Conservation (phyloP, 2,329 filamentous ascomycete species). For the Truncatella angustata region DNA sequence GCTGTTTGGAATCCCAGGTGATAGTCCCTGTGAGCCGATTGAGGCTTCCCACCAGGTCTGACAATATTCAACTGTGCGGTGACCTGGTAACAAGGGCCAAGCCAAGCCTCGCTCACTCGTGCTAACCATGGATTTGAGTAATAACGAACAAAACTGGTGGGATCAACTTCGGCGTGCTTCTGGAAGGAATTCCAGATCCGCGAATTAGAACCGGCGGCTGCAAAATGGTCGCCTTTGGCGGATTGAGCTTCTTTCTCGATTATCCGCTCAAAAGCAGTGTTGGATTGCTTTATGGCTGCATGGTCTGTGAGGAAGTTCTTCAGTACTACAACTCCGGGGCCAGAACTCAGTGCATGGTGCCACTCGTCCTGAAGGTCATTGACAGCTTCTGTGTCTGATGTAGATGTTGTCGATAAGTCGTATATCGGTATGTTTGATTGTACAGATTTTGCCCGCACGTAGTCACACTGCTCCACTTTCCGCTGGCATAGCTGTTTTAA, state of each 20-base stretch:
- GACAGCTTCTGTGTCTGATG: slow-evolving; percentile 12
- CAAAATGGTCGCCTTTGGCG: slow-evolving; percentile 59
- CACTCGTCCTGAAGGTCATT: slow-evolving; percentile 56
- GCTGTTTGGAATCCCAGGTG: slow-evolving; percentile 61
- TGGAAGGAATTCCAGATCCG: slow-evolving; percentile 67
- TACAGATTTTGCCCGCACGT: slow-evolving; percentile 12
- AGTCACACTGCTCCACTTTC: slow-evolving; percentile 7
- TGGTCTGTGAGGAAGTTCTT: slow-evolving; percentile 47
- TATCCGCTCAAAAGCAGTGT: slow-evolving; percentile 45
- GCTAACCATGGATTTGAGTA: slow-evolving; percentile 60
- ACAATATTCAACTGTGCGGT: slow-evolving; percentile 65
- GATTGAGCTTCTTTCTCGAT: slow-evolving; percentile 36
- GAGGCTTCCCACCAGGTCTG: slow-evolving; percentile 54
- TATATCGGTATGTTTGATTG: slow-evolving; percentile 16
- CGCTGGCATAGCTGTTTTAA: slow-evolving; percentile 12
- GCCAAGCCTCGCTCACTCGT: slow-evolving; percentile 52
- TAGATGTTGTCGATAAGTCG: slow-evolving; percentile 25
- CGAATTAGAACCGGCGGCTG: slow-evolving; percentile 51
- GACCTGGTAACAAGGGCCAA: slow-evolving; percentile 58
- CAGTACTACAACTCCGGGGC: slow-evolving; percentile 60
- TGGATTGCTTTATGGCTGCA: slow-evolving; percentile 42
- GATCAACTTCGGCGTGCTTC: slow-evolving; percentile 55
- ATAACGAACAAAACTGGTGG: slow-evolving; percentile 53
- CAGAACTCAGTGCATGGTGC: slow-evolving; percentile 54
- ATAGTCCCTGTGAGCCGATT: slow-evolving; percentile 61